Evolutionary conservation across 2,329 filamentous ascomycete genomes (phyloP).

Genomic region (Nigrospora oryzae): DNA sequence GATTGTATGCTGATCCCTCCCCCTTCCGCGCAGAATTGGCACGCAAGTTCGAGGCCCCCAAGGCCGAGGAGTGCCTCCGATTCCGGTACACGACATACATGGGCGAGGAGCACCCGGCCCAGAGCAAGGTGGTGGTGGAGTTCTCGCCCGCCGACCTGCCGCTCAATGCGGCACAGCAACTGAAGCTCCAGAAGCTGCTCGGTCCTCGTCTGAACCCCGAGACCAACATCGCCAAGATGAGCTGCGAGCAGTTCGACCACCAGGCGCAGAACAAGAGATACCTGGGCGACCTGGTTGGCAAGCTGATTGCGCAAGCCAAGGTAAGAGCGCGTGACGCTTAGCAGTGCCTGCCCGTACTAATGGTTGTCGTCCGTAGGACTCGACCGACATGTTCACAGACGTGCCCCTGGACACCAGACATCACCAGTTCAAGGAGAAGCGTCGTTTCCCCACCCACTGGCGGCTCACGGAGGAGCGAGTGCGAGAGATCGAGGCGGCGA

Average conservation of each 20-base stretch:
- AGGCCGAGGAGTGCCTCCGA: conserved; percentile 61
- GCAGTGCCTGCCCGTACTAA: not conserved
- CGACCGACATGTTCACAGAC: conserved; percentile 76
- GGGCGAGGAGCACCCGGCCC: conserved; percentile 84
- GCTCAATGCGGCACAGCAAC: conserved; percentile 57
- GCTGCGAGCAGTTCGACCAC: conserved; percentile 78
- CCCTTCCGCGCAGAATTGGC: conserved; percentile 60
- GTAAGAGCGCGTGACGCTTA: conserved; percentile 22
- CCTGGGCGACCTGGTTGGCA: conserved; percentile 68
- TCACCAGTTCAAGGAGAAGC: conserved; percentile 58
- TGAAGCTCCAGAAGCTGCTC: conserved; percentile 81
- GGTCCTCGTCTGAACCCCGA: conserved; percentile 83
- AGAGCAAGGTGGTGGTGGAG: conserved; percentile 89
- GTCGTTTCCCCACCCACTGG: conserved; percentile 77
- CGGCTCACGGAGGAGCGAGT: conserved; percentile 63
- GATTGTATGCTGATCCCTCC: conserved; percentile 6
- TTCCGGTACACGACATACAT: conserved; percentile 98
- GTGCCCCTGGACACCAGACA: conserved; percentile 85
- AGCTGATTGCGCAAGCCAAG: conserved; percentile 67
- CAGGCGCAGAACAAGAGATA: conserved; percentile 97
- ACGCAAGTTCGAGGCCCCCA: conserved; percentile 70
- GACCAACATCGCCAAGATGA: conserved; percentile 77
- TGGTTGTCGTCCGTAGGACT: conserved; percentile 41
- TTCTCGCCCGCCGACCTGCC: conserved; percentile 69
- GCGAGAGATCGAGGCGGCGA: conserved; percentile 53